Evolutionary conservation across 2,329 filamentous ascomycete species (phyloP), one percentile per base, ranked within the genome.

Genomic region (Diplodia mutila): DNA sequence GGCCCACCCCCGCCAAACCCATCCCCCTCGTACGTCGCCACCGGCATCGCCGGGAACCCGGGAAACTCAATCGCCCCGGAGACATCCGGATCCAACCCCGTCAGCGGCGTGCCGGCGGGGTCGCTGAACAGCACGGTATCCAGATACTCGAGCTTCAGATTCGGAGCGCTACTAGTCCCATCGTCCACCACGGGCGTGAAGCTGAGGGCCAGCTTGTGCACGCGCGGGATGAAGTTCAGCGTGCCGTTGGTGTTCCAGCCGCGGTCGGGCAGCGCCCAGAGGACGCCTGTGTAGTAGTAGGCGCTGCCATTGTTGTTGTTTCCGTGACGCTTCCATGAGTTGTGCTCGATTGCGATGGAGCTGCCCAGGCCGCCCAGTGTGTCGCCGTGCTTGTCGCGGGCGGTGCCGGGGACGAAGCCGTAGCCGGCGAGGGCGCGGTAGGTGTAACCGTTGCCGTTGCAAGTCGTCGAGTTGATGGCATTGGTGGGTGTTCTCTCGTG

Each of bases 201-300:
- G 1, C 81, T 83, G 57, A 92, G 80, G 61, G 80, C 75, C 75
- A 91, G 89, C 74, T 90, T 89, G 77, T 93, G 90, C 32, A 93
- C 83, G 39, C 90, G 85, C 3, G 85, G 84, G 70, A 91, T 66
- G 53, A 52, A 63, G 55, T 67, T 67, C 14, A 67, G 71, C 9
- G 89, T 90, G 53, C 89, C 90, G 71, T 91, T 81, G 0, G 89
- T 91, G 73, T 92, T 92, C 89, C 90, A 92, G 46, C 90, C 90
- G 69, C 89, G 83, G 73, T 91, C 89, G 1, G 90, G 90, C 18
- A 91, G 77, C 14, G 83, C 81, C 78, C 86, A 92, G 25, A 91
- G 73, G 4, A 85, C 83, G 18, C 89, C 90, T 2, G 83, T 82
- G 74, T 91, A 92, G n/a, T 6, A 75, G 5, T n/a, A 7, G 16